Conservation (phyloP, 164 flowering plant species). For the Tetracentron sinense region DNA sequence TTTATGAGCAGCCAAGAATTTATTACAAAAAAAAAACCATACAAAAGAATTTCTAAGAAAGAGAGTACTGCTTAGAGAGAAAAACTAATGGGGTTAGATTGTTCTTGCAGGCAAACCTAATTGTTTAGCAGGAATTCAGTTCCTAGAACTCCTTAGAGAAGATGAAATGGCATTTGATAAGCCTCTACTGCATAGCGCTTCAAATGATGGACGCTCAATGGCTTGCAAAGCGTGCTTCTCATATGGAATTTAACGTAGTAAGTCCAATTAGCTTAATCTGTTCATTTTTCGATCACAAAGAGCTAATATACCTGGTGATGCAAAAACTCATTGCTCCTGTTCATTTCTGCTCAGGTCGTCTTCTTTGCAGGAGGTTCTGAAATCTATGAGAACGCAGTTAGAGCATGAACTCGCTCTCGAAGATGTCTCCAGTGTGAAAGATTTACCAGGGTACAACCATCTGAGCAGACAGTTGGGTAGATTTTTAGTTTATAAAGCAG, state of each 20-base stretch:
- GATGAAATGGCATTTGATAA: slow-evolving; percentile 70
- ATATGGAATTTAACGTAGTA: slow-evolving; percentile 56
- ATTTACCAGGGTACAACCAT: slow-evolving; percentile 66
- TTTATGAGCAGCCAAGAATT: no score
- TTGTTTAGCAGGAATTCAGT: slow-evolving; percentile 47
- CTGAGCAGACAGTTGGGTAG: slow-evolving; percentile 20
- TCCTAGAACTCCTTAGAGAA: slow-evolving; percentile 45
- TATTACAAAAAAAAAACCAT: no score
- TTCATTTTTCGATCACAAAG: neutral
- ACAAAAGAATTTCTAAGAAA: no score
- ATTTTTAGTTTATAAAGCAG: neutral
- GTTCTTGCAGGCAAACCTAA: slow-evolving; percentile 53
- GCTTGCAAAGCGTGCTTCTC: slow-evolving; percentile 62
- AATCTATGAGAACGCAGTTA: slow-evolving; percentile 58
- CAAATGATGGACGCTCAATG: slow-evolving; percentile 62
- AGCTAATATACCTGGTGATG: neutral
- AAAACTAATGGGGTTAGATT: neutral
- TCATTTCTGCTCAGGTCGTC: neutral
- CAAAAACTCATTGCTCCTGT: neutral
- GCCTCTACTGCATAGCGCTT: slow-evolving; percentile 49
- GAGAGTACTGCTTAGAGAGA: no score
- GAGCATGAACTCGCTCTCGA: slow-evolving; percentile 71
- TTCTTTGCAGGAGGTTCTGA: slow-evolving; percentile 53
- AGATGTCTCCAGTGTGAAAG: slow-evolving; percentile 49
- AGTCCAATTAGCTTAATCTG: neutral